Base-by-base conservation (phyloP, 2,329 filamentous ascomycete species). In the Helotiales sp. region DNA sequence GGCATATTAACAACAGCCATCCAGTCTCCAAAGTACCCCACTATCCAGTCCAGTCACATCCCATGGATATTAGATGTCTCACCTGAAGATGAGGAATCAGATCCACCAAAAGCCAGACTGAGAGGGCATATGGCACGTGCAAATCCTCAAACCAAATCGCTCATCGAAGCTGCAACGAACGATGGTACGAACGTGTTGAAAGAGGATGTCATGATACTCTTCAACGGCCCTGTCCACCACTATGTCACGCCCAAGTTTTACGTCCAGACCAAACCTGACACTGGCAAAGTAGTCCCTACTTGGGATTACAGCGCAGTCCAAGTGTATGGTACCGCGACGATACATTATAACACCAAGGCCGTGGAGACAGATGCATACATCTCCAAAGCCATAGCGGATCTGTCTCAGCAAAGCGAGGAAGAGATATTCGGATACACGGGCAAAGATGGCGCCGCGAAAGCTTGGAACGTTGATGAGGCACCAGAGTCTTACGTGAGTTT, bases 231-330 rank as follows among this genome's bases (percentile, higher is more conserved):
- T 0, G 69, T 76, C 1, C 80, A 88, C 34, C 83, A 86, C 71
- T 89, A 89, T 63, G 80, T 89, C 5, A 88, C 86, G 0, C 84
- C 86, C 0, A 85, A 87, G 59, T 89, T 88, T 71, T 89, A 89
- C 73, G 76, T 73, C 10, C 78, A 84, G 62, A 88, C 86, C 1
- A 89, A 89, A 67, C 86, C 85, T 0, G 68, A 66, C 0, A 85
- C 80, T 0, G 86, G 79, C 10, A 89, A 89, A 63, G 86, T 88
- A 0, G 86, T 87, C 5, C 85, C 85, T 0, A 90, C 86, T 0
- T 89, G 86, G 87, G 85, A 90, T 70, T 90, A 89, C 64, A 76
- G 83, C 0, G 84, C 86, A 0, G 85, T 79, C 0, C 84, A 89
- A 70, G 83, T 76, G 0, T 88, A 88, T 63, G 86, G 86, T 1